These are phyloP conservation scores for Fusarium nematophilum DNA, from an alignment of 2,329 filamentous ascomycete species.

Conservation along the genomic window DNA sequence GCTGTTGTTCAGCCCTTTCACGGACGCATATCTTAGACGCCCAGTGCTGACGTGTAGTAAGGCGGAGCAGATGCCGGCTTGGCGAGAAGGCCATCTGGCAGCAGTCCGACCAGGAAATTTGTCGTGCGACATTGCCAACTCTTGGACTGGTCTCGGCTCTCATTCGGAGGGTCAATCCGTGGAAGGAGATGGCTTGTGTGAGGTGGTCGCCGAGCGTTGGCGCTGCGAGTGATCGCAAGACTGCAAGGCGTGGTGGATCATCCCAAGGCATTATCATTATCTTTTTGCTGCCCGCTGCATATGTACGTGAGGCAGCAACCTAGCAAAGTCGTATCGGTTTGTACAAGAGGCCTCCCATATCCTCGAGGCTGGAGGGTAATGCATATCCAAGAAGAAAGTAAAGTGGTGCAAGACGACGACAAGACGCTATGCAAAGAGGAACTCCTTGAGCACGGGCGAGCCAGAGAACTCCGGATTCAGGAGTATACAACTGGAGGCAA, in stretches of 20 bases:
- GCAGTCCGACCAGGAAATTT: neutral
- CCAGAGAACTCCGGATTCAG: conserved; percentile 94
- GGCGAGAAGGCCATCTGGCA: conserved; percentile 8
- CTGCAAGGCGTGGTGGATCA: conserved; percentile 16
- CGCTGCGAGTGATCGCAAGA: neutral
- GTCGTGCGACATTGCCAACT: conserved; percentile 5
- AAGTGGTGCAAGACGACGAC: conserved; percentile 21
- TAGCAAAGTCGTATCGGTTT: conserved; percentile 32
- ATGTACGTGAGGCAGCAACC: conserved; percentile 22
- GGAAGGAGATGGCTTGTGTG: neutral
- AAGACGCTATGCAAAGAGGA: conserved; percentile 73
- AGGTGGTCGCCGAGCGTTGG: neutral
- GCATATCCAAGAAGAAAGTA: conserved; percentile 35
- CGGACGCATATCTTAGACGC: conserved; percentile 10
- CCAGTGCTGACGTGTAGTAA: conserved; percentile 9
- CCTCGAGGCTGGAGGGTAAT: conserved; percentile 22
- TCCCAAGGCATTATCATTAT: conserved; percentile 46
- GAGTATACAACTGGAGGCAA: conserved; percentile 77
- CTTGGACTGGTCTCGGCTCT: conserved; percentile 11
- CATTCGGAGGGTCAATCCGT: neutral
- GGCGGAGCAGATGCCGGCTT: conserved; percentile 14
- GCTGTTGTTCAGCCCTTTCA: conserved; percentile 9
- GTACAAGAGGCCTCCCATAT: conserved; percentile 36
- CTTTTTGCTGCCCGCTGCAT: conserved; percentile 25
- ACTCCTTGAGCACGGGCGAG: conserved; percentile 91